Evolutionary conservation across 768 basidiomycete genomes (phyloP), one percentile per base, ranked within the genome.

Genomic region (Fomitopsis serialis): DNA sequence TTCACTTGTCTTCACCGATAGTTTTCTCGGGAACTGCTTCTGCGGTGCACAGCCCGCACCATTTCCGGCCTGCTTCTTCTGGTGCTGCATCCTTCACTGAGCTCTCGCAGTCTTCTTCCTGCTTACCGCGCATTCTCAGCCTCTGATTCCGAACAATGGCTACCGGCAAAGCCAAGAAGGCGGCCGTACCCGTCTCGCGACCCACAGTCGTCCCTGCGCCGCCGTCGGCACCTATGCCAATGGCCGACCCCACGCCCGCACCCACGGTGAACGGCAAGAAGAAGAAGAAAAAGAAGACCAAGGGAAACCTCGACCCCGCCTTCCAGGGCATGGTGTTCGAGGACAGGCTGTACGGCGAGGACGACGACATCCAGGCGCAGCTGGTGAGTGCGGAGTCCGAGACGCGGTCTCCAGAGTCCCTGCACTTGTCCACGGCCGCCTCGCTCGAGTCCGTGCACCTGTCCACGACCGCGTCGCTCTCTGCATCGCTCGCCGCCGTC

Each of bases 361-460:
- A 68, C 54, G 21, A 57, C 47, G 56, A 52, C 51, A 40, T 40
- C 37, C 37, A 40, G 15, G 37, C 37, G 7, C 37, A 40, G 37
- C 19, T 40, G 5, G 37, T 15, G 15, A 40, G 15, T 40, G 37
- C 15, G 13, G 37, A 40, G 7, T 15, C 37, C 55, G 57, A 52
- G 17, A 54, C 53, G 13, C 45, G 36, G n/a, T 53, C 22, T 54
- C 49, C 54, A 48, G n/a, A n/a, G n/a, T n/a, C 46, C 36, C 52
- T 54, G 53, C 27, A 58, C 69, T 23, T 72, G 74, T 8, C 68
- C 75, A n/a, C n/a, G n/a, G 70, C 78, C 6, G 75, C 77, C 15
- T 73, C 72, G 35, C 70, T 78, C 40, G 78, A 78, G 55, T 76
- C 77, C 3, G 74, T 77, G 15, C 74, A 72, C 48, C 71, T 73